Evolutionary conservation across 176 grass and related monocot species (phyloP), one percentile per base, ranked within the genome.

Genomic region (Zizania latifolia): DNA sequence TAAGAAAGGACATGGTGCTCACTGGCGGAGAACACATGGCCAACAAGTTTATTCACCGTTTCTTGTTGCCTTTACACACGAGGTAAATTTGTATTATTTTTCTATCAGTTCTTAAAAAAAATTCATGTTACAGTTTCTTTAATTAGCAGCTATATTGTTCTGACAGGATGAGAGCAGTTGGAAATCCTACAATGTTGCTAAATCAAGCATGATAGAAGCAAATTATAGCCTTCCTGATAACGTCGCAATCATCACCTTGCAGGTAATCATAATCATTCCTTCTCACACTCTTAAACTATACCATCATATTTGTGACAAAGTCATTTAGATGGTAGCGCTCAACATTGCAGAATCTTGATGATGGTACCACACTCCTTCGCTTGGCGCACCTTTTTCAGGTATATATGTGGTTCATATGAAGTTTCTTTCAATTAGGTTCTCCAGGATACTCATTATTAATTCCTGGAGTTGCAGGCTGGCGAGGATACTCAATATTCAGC

Each of bases 311-410:
- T 23, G 12, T 17, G 9, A 28, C 14, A 34, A 2, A 19, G 16
- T 77, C 43, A 13, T 34, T 63, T 70, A 80, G 24, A 0, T 45
- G 31, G 13, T 50, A 50, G 24, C 27, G 26, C 58, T 76, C n/a
- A 33, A 77, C 17, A 46, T 86, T 90, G 66, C 84, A 97, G 93
- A 81, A 64, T 82, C 60, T 97, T 11, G 77, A 89, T 83, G 93
- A 97, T 87, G 93, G 87, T 54, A 89, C 85, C 41, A 68, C 80
- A 68, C 88, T 97, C 54, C 72, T 97, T 12, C 82, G 93, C 5
- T 45, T 93, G 80, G 93, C 88, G n/a, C 93, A 97, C 83, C 81
- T 97, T 29, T 97, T 93, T 70, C 62, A 97, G 87, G 90, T 97
- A 85, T 68, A 35, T 70, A 40, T 40, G 8, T 37, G 39, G 21